phyloP scores from a whole-genome alignment of 306 rosid species.

The Casuarina equisetifolia region DNA sequence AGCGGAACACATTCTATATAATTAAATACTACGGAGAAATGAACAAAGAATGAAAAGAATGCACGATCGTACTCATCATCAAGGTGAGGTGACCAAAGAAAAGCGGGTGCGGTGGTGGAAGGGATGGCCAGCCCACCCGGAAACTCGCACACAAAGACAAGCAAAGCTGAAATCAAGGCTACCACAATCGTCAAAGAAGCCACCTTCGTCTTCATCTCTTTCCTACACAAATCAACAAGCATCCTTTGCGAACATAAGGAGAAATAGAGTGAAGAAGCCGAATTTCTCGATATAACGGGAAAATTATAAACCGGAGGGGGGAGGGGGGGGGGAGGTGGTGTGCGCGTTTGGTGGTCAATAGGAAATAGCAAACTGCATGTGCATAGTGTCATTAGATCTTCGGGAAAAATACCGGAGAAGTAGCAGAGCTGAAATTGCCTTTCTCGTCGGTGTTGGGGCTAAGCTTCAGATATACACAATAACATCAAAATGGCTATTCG shows the following conservation, averaged over 20 bases:
- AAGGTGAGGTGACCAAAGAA: slow-evolving; percentile 78
- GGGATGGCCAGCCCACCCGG: slow-evolving; percentile 47
- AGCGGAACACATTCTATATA: background rate
- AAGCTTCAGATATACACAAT: background rate
- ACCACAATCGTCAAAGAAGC: slow-evolving; percentile 18
- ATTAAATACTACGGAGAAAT: background rate
- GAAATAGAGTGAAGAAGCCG: background rate
- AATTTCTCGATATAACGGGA: background rate
- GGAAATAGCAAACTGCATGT: background rate
- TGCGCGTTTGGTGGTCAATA: no score
- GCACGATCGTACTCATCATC: slow-evolving; percentile 31
- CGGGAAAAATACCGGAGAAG: background rate
- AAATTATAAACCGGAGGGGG: background rate
- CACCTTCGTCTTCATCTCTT: slow-evolving; percentile 32
- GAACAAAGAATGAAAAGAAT: background rate
- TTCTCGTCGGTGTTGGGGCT: background rate
- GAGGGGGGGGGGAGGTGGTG: no score
- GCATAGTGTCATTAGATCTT: background rate
- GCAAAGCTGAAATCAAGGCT: slow-evolving; percentile 37
- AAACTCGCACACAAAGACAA: slow-evolving; percentile 36
- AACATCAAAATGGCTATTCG: background rate
- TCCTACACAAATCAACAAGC: slow-evolving; percentile 10
- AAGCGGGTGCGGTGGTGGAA: slow-evolving; percentile 71
- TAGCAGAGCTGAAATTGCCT: background rate
- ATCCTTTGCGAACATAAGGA: background rate